A percentile compares a stretch with the other conserved stretches of the same genome.
These are phyloP conservation scores for Coemansia sp. DNA, from an alignment of 371 early-diverging fungal species.

Conservation along the genomic window DNA sequence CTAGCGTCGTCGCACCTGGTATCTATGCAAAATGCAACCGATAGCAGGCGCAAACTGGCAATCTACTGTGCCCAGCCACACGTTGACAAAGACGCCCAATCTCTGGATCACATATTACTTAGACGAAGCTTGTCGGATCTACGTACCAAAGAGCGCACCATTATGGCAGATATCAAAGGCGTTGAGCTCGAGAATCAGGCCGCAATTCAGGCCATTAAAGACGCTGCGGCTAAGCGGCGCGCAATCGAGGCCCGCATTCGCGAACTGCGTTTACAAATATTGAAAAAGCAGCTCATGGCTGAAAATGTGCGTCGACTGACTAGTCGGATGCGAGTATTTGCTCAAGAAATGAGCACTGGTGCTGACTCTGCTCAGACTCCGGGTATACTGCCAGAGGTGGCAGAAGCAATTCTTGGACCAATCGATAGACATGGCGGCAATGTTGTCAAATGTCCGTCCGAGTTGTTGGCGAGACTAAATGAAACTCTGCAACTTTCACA, in stretches of 20 bases:
- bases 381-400: neutral
- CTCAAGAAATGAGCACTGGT: constrained; percentile 24
- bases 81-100: neutral
- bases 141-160: constrained; percentile 2
- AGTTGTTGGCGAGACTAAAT: neutral
- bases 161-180: constrained; percentile 10
- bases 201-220: constrained; percentile 22
- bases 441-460: neutral
- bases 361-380: constrained; percentile 4
- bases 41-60: constrained; percentile 16
- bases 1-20: constrained; percentile 32
- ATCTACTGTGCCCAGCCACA: constrained; percentile 22
- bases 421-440: neutral
- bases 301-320: constrained; percentile 24
- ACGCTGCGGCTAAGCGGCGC: constrained; percentile 14
- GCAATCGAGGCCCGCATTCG: constrained; percentile 24
- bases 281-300: constrained; percentile 37
- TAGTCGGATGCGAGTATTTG: constrained; percentile 24
- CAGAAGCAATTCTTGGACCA: neutral
- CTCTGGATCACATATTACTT: neutral
- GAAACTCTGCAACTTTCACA: neutral
- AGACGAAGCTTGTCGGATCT: neutral
- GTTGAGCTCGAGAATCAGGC: constrained; percentile 20
- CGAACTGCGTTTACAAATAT: constrained; percentile 30
- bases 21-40: constrained; percentile 23